Conservation (phyloP, 1,139 yeast genomes). For the Nematodospora anomalae region DNA sequence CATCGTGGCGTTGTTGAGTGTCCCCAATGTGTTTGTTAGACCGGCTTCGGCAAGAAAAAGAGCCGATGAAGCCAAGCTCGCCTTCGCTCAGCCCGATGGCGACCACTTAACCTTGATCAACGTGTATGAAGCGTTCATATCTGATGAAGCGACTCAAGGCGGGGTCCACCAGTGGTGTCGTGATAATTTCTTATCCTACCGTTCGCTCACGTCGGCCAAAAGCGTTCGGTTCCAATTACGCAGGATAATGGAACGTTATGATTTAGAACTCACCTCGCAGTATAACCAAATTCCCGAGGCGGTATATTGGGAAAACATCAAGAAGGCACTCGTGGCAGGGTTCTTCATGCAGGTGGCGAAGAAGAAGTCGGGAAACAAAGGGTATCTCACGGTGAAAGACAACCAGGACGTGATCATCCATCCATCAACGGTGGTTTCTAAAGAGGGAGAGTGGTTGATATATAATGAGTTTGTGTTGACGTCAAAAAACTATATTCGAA, state of each 20-base stretch:
- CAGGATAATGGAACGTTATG: constrained; percentile 80
- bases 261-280: constrained; percentile 69
- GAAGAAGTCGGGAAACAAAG: constrained; percentile 68
- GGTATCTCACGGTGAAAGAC: constrained; percentile 87
- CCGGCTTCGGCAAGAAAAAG: constrained; percentile 86
- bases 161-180: constrained; percentile 85
- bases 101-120: constrained; percentile 90
- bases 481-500: constrained; percentile 87
- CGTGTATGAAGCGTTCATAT: constrained; percentile 81
- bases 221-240: constrained; percentile 82
- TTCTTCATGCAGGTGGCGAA: constrained; percentile 98
- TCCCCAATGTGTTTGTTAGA: constrained; percentile 91
- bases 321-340: constrained; percentile 88
- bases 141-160: constrained; percentile 62
- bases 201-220: constrained; percentile 82
- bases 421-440: constrained; percentile 86
- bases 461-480: constrained; percentile 96
- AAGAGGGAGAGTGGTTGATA: constrained; percentile 88
- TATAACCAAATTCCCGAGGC: constrained; percentile 70
- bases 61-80: constrained; percentile 88
- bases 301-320: constrained; percentile 69
- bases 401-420: constrained; percentile 93
- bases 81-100: constrained; percentile 92
- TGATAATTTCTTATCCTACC: constrained; percentile 78
- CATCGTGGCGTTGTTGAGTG: constrained; percentile 86